phyloP scores from a whole-genome alignment of 768 basidiomycete species.

The Boletus sp. region DNA sequence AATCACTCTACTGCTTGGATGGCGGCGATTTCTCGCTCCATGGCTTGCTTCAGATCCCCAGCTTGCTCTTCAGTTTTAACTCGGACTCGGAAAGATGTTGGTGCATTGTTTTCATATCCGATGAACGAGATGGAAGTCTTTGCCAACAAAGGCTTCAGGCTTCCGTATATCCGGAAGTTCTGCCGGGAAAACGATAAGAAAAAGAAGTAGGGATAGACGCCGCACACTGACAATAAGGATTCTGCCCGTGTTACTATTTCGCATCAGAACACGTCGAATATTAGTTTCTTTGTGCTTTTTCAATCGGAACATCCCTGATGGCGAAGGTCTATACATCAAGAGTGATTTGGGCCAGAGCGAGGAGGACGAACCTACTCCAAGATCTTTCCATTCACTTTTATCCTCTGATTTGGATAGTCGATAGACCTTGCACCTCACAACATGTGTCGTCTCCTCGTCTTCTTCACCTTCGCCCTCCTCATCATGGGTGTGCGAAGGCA shows the following conservation, averaged over 20 bases:
- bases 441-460: slow-evolving; percentile 64
- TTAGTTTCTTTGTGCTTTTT: slow-evolving; percentile 70
- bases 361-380: slow-evolving; percentile 58
- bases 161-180: slow-evolving; percentile 71
- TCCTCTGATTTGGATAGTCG: slow-evolving; percentile 52
- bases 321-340: not conserved
- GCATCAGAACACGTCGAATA: slow-evolving; percentile 58
- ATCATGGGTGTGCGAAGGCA: slow-evolving; percentile 45
- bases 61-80: slow-evolving; percentile 59
- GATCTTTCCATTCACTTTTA: slow-evolving; percentile 53
- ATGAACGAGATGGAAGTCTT: slow-evolving; percentile 61
- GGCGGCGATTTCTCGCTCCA: slow-evolving; percentile 61
- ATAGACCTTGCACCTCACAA: slow-evolving; percentile 59
- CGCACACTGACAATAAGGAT: slow-evolving; percentile 61
- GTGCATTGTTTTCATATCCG: slow-evolving; percentile 58
- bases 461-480: slow-evolving; percentile 80
- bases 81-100: slow-evolving; percentile 61
- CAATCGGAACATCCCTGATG: slow-evolving; percentile 59
- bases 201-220: not conserved
- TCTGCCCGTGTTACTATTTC: slow-evolving; percentile 73
- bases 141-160: slow-evolving; percentile 49
- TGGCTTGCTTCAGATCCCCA: slow-evolving; percentile 49
- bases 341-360: not conserved
- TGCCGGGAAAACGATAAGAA: slow-evolving; percentile 29
- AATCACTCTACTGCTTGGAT: slow-evolving; percentile 28